Conservation (phyloP, 805 yeast species). For the Candida awuae region DNA sequence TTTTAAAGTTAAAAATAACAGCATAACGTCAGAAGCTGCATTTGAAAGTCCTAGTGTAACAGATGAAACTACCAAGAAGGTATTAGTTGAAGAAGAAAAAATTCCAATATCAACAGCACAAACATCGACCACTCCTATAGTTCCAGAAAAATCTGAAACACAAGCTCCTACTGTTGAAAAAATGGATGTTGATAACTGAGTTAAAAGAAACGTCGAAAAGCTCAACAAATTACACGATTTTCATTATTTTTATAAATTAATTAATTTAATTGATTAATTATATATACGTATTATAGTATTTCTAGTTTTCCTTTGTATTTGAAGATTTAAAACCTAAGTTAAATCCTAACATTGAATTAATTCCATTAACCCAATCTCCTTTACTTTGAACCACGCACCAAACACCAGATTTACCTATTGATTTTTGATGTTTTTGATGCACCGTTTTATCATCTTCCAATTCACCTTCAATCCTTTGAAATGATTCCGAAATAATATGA, state of each 20-base stretch:
- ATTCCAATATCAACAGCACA: no score
- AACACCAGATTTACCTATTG: conserved; percentile 43
- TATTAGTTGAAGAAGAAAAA: not conserved
- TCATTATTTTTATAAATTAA: not conserved
- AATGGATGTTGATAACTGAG: conserved; percentile 4
- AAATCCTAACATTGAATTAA: conserved; percentile 82
- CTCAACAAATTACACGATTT: no score
- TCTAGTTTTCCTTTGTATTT: conserved; percentile 17
- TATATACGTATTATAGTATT: not conserved
- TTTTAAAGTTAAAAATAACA: conserved; percentile 17
- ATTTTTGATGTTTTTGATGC: conserved; percentile 2
- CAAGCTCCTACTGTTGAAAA: not conserved
- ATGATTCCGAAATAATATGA: conserved; percentile 59
- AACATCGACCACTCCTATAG: not conserved
- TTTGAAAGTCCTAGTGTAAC: conserved; percentile 24
- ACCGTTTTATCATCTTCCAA: conserved; percentile 2
- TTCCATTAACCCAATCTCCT: conserved; percentile 87
- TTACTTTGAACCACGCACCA: conserved; percentile 82
- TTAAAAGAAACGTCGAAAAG: no score
- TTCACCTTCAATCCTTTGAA: conserved; percentile 43
- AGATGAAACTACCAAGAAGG: not conserved
- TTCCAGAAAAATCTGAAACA: no score
- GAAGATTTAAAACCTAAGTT: conserved; percentile 62
- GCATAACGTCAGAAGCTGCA: conserved; percentile 19
- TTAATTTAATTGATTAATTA: not conserved